Evolutionary conservation across 352 stramenopile genomes (phyloP).

Genomic region (Phytophthora crassamura): DNA sequence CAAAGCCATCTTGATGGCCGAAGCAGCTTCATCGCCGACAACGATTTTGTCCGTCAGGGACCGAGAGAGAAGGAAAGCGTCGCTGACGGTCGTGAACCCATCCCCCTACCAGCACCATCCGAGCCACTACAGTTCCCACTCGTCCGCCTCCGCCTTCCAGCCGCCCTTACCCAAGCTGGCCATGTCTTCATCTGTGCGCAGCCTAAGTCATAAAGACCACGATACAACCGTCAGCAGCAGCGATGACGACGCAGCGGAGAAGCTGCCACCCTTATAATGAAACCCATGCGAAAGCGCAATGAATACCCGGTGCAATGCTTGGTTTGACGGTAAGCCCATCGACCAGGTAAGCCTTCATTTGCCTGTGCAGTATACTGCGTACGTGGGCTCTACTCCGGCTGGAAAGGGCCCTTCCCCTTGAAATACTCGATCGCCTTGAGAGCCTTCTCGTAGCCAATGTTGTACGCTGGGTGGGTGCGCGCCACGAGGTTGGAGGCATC

Average conservation of each 20-base stretch:
- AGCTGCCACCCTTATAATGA: conserved; percentile 54
- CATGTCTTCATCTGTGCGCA: conserved; percentile 44
- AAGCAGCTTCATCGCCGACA: conserved; percentile 25
- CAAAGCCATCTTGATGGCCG: conserved; percentile 60
- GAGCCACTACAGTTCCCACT: conserved; percentile 24
- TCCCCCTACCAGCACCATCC: conserved; percentile 20
- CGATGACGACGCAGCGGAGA: conserved; percentile 39
- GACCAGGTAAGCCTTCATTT: conserved; percentile 16
- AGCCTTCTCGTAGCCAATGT: conserved; percentile 92
- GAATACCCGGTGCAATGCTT: conserved; percentile 16
- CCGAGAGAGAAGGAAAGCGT: conserved; percentile 45
- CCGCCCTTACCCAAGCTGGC: conserved; percentile 57
- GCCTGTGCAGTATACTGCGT: background rate
- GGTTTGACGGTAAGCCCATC: conserved; percentile 11
- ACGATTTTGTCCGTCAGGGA: conserved; percentile 24
- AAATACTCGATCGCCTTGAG: conserved; percentile 74
- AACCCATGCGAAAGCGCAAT: conserved; percentile 24
- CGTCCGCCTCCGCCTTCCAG: conserved; percentile 29
- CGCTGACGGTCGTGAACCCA: conserved; percentile 12
- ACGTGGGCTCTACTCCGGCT: conserved; percentile 35
- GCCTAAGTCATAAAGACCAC: conserved; percentile 35
- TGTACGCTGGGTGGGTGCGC: conserved; percentile 92
- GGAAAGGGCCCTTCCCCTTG: conserved; percentile 58
- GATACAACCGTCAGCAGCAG: conserved; percentile 5
- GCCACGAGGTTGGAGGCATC: conserved; percentile 76